Evolutionary conservation across 2,329 filamentous ascomycete genomes (phyloP).

Genomic region (Dactylellina sp.): DNA sequence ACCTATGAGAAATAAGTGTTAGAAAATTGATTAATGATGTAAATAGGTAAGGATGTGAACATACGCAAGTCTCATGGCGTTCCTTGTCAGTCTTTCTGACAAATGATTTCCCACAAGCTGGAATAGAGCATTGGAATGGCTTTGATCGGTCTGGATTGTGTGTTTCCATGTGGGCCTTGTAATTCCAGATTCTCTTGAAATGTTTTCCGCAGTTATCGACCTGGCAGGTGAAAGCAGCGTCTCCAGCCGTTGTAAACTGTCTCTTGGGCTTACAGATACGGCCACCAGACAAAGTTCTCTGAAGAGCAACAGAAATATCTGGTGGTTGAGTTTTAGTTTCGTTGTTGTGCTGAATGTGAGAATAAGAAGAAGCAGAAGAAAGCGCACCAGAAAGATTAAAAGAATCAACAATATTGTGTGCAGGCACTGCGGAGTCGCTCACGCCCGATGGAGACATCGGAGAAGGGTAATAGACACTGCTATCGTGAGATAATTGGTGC

Average conservation of each 20-base stretch:
- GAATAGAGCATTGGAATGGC: slow-evolving; percentile 74
- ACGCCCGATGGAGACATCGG: slow-evolving; percentile 36
- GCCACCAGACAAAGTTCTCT: slow-evolving; percentile 43
- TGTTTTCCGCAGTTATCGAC: slow-evolving; percentile 75
- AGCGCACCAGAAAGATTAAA: slow-evolving; percentile 57
- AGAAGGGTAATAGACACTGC: slow-evolving; percentile 38
- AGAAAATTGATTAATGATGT: slow-evolving; percentile 64
- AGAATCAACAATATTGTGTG: slow-evolving; percentile 31
- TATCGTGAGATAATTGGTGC: slow-evolving; percentile 49
- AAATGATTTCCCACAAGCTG: slow-evolving; percentile 79
- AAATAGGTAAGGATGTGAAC: slow-evolving; percentile 58
- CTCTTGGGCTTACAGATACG: slow-evolving; percentile 58
- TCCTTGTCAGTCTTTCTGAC: slow-evolving; percentile 83
- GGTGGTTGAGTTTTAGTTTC: slow-evolving; percentile 44
- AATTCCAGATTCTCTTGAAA: slow-evolving; percentile 87
- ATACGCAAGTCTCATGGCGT: slow-evolving; percentile 69
- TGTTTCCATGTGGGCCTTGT: slow-evolving; percentile 85
- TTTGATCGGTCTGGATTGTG: slow-evolving; percentile 80
- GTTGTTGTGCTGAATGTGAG: slow-evolving; percentile 17
- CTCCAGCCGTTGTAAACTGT: slow-evolving; percentile 72
- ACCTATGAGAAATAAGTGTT: slow-evolving; percentile 70
- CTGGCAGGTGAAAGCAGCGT: slow-evolving; percentile 78
- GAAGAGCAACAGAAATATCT: slow-evolving; percentile 54
- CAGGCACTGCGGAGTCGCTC: slow-evolving; percentile 31
- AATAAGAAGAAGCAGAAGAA: slow-evolving; percentile 52